A percentile compares a stretch with the other conserved stretches of the same genome.
phyloP scores from a whole-genome alignment of 352 stramenopile genomes.

The Phytopythium helicoides region DNA sequence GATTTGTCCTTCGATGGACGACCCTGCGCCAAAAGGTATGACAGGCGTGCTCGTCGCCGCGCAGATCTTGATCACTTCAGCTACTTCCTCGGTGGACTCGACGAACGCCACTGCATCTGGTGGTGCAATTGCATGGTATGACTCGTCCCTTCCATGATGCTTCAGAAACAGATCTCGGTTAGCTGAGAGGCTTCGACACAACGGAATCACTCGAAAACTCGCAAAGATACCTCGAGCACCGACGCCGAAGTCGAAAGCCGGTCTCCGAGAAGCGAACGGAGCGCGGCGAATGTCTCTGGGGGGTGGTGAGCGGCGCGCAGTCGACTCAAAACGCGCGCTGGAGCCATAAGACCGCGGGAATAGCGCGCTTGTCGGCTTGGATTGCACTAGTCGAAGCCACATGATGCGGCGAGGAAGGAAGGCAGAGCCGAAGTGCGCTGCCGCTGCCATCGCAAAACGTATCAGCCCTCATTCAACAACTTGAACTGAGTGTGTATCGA shows the following conservation, averaged over 20 bases:
- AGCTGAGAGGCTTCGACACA: too few species aligned
- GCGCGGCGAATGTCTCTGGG: slow-evolving; percentile 39
- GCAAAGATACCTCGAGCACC: slow-evolving; percentile 61
- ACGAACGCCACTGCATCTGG: slow-evolving; percentile 89
- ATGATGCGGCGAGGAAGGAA: background rate
- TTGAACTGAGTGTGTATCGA: too few species aligned
- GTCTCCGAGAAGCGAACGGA: slow-evolving; percentile 65
- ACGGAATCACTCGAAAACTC: too few species aligned
- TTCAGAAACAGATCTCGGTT: slow-evolving; percentile 13
- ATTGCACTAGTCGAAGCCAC: slow-evolving; percentile 1
- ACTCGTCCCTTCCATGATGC: slow-evolving; percentile 91
- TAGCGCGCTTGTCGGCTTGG: background rate
- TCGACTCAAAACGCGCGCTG: slow-evolving; percentile 1
- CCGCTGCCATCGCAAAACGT: too few species aligned
- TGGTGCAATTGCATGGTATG: slow-evolving; percentile 81
- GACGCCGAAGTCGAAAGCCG: slow-evolving; percentile 64
- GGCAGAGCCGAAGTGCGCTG: too few species aligned
- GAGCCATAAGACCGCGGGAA: background rate
- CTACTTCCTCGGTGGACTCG: slow-evolving; percentile 85
- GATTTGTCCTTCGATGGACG: slow-evolving; percentile 96
- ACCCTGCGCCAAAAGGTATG: slow-evolving; percentile 93
- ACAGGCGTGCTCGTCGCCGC: slow-evolving; percentile 79
- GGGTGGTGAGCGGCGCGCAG: slow-evolving; percentile 21
- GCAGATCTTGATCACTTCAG: slow-evolving; percentile 90
- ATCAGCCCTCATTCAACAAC: slow-evolving; percentile 11